These are phyloP conservation scores for Zygoascus tannicola DNA, from an alignment of 805 yeast species.

Conservation along the genomic window DNA sequence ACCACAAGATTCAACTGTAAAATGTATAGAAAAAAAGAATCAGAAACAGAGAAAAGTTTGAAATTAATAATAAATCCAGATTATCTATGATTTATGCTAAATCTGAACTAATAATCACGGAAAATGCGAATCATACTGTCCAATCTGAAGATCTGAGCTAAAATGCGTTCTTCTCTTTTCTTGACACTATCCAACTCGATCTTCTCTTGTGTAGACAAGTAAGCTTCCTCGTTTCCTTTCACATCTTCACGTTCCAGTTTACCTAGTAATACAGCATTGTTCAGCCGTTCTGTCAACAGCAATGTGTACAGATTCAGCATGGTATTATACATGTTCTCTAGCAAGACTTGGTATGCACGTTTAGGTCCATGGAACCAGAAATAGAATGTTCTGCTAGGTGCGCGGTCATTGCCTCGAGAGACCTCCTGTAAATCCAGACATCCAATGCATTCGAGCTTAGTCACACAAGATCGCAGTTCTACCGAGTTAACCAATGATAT, in stretches of 20 bases:
- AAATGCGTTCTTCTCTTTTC: conserved; percentile 25
- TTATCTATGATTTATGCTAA: background rate
- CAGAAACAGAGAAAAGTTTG: background rate
- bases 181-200: conserved; percentile 52
- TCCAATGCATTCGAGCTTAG: conserved; percentile 57
- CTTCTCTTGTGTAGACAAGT: conserved; percentile 65
- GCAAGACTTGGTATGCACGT: conserved; percentile 40
- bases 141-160: conserved; percentile 25
- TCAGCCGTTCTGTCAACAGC: conserved; percentile 36
- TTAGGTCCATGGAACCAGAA: conserved; percentile 63
- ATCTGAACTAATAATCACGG: conserved; percentile 26
- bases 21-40: background rate
- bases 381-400: conserved; percentile 80
- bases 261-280: conserved; percentile 57
- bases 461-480: conserved; percentile 62
- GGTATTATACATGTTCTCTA: conserved; percentile 40
- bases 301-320: conserved; percentile 37
- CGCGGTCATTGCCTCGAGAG: conserved; percentile 84
- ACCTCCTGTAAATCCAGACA: conserved; percentile 85
- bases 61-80: background rate
- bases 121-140: conserved; percentile 32
- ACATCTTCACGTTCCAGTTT: conserved; percentile 89
- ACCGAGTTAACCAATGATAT: conserved; percentile 68
- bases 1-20: conserved; percentile 19
- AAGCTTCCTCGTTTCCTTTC: conserved; percentile 66